phyloP scores from a whole-genome alignment of 257 asterid species.

The Fraxinus quadrangulata region DNA sequence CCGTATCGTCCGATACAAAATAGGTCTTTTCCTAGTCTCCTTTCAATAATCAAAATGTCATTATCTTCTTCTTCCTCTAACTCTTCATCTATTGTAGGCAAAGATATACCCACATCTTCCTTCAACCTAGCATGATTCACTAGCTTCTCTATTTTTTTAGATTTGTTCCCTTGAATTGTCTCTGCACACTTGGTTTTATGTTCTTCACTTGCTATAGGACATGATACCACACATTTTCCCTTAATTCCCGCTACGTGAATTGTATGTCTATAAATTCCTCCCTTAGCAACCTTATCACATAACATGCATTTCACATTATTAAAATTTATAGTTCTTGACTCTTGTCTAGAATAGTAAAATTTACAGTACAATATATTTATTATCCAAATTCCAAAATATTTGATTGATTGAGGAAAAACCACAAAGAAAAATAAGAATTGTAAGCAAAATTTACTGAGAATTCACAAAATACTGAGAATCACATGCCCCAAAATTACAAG shows the following conservation, averaged over 20 bases:
- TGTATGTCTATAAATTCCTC: background rate
- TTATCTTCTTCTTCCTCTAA: background rate
- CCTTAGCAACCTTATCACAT: background rate
- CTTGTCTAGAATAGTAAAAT: too few relatives aligned
- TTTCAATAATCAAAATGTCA: background rate
- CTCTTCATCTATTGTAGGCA: too few relatives aligned
- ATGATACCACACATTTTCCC: background rate
- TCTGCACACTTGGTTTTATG: background rate
- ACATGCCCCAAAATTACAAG: too few relatives aligned
- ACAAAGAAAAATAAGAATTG: too few relatives aligned
- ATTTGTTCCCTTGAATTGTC: too few relatives aligned
- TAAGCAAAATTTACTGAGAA: too few relatives aligned
- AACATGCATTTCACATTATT: background rate
- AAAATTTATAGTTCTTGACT: background rate
- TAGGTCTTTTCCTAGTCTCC: background rate
- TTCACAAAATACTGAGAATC: too few relatives aligned
- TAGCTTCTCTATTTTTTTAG: background rate
- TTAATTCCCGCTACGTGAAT: background rate
- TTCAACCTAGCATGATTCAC: background rate
- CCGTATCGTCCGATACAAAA: too few relatives aligned
- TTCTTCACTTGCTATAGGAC: background rate
- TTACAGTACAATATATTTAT: too few relatives aligned
- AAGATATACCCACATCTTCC: background rate
- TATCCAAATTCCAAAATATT: too few relatives aligned
- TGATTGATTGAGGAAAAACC: too few relatives aligned